Base-by-base conservation (phyloP, 2,329 filamentous ascomycete genomes). In the Phoma herbarum region DNA sequence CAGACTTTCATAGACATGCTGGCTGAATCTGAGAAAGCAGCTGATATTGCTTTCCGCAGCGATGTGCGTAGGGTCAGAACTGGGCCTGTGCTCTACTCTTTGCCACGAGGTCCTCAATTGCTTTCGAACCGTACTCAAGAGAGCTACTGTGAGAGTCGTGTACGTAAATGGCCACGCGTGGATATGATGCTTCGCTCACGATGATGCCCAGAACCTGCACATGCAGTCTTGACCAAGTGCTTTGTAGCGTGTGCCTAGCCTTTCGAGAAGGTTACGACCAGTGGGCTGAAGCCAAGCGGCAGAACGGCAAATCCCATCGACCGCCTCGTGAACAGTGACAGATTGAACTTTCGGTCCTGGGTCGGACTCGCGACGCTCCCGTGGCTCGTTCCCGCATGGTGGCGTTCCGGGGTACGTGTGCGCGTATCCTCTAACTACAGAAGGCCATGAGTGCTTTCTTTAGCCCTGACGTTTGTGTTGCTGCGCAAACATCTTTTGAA, bases 371-470 rank as follows among this genome's bases (percentile, higher is more conserved):
- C 39, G 48, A 31, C 39, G 48, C 48, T 52, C 48, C 47, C 46
- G 46, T 45, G 10, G 48, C 25, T n/a, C 9, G 37, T 44, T 52
- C 50, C 50, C 50, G 50, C 50, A 37, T 52, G 41, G 50, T 52
- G 50, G 50, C 50, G 50, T 45, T 52, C 50, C 22, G 50, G 50
- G 41, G 50, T 45, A 22, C 6, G 41, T 11, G 29, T 37, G 41
- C 29, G 29, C 29, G 10, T 1, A 45, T 26, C 3, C 28, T 14
- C 25, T 23, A 20, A 5, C 37, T 22, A 20, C 14, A 22, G 10
- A 4, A 18, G n/a, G 33, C 33, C 16, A 10, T 16, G 14, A 2
- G 4, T 4, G 14, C 14, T 16, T 16, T 16, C 31, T 9, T 5
- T 14, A 14, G 9, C n/a, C 6, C n/a, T 37, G n/a, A 6, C 33